Conservation (phyloP, 495 filamentous ascomycete species). For the Barbatosphaeria neglecta region DNA sequence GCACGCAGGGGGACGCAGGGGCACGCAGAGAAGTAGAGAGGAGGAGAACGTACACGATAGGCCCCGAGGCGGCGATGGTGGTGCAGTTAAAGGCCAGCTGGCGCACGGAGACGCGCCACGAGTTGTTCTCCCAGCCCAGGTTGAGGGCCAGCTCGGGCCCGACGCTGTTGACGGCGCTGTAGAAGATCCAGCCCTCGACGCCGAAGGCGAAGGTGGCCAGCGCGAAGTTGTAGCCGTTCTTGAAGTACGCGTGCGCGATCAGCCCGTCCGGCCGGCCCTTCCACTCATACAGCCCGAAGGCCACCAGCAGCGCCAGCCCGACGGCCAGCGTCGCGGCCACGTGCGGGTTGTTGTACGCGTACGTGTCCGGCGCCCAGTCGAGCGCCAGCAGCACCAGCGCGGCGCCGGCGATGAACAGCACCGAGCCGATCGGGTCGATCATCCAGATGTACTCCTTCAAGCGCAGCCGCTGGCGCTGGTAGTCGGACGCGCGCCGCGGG, state of each 20-base stretch:
- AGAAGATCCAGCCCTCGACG: conserved; percentile 49
- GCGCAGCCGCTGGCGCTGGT: conserved; percentile 27
- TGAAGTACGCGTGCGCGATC: conserved; percentile 43
- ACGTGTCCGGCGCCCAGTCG: conserved; percentile 41
- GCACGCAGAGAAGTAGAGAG: neutral
- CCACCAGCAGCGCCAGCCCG: conserved; percentile 30
- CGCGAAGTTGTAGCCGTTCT: conserved; percentile 37
- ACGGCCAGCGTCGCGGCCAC: conserved; percentile 36
- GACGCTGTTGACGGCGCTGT: conserved; percentile 42
- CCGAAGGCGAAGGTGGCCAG: conserved; percentile 42
- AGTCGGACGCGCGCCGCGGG: conserved; percentile 26
- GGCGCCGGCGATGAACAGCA: conserved; percentile 34
- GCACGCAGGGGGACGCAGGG: too few species aligned
- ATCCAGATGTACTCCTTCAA: conserved; percentile 34
- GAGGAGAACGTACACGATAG: conserved; percentile 10
- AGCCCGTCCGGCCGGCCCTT: conserved; percentile 39
- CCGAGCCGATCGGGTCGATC: conserved; percentile 40
- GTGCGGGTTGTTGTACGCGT: conserved; percentile 34
- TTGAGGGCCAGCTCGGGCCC: conserved; percentile 40
- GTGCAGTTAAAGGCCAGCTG: conserved; percentile 33
- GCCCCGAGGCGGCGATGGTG: conserved; percentile 22
- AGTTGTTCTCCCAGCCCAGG: conserved; percentile 35
- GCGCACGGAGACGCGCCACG: conserved; percentile 34
- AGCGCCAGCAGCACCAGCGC: conserved; percentile 39
- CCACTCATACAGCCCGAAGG: conserved; percentile 42